phyloP scores from a whole-genome alignment of 1,139 yeast species.

The Yamadazyma sp. region DNA sequence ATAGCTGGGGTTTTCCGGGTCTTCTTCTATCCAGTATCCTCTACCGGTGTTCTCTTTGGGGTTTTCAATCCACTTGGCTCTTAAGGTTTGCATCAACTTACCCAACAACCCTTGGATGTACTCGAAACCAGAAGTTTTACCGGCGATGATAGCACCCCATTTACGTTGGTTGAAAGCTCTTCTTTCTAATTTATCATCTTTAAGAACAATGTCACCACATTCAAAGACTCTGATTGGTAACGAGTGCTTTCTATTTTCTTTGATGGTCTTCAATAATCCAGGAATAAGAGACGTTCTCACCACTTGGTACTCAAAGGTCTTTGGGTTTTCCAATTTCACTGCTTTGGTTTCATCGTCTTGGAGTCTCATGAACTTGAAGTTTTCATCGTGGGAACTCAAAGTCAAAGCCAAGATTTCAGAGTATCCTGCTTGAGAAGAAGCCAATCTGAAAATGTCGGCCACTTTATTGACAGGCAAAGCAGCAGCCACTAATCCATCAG shows the following conservation, averaged over 20 bases:
- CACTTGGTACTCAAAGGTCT: constrained; percentile 94
- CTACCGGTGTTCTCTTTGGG: constrained; percentile 52
- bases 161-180: constrained; percentile 90
- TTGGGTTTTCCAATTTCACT: constrained; percentile 92
- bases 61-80: constrained; percentile 78
- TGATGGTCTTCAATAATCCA: constrained; percentile 91
- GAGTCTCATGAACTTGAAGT: constrained; percentile 79
- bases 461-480: constrained; percentile 91
- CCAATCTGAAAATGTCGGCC: constrained; percentile 85
- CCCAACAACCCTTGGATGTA: constrained; percentile 91
- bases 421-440: constrained; percentile 95
- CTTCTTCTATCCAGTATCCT: constrained; percentile 86
- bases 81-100: constrained; percentile 92
- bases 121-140: constrained; percentile 95
- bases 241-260: constrained; percentile 94
- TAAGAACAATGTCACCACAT: constrained; percentile 90
- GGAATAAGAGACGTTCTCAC: constrained; percentile 94
- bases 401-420: constrained; percentile 94
- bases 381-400: constrained; percentile 94
- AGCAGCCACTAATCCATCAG: constrained; percentile 79
- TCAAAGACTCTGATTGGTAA: constrained; percentile 95
- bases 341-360: constrained; percentile 75
- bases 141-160: constrained; percentile 93
- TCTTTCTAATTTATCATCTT: constrained; percentile 77
- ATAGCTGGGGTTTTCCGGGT: constrained; percentile 65